Percentiles rank a stretch among this genome's conserved stretches.
These are phyloP conservation scores for Crithidia fasciculata DNA, from an alignment of 208 protist genomes.

Conservation along the genomic window DNA sequence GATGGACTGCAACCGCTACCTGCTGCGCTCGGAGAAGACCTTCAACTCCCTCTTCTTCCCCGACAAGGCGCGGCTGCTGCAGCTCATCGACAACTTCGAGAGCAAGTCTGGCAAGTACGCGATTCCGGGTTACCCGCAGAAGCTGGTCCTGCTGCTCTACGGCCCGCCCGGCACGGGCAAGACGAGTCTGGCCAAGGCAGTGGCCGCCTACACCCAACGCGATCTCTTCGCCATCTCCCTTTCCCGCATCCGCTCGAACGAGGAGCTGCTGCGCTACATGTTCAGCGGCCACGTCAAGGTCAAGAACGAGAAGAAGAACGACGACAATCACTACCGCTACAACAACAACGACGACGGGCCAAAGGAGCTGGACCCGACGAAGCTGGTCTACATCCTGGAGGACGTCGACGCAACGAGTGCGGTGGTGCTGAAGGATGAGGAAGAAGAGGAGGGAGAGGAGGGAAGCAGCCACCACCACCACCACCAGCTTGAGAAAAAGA, in stretches of 20 bases:
- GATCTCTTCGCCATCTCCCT: conserved; percentile 88
- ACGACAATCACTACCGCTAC: background rate
- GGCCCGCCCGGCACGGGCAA: conserved; percentile 96
- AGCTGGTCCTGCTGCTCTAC: conserved; percentile 90
- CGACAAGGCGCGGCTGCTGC: conserved; percentile 75
- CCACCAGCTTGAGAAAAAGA: background rate
- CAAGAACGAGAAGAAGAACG: conserved; percentile 29
- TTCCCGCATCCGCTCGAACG: conserved; percentile 79
- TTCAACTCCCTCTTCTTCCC: conserved; percentile 93
- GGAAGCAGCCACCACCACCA: background rate
- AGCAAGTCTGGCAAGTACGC: conserved; percentile 84
- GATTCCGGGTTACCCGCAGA: conserved; percentile 86
- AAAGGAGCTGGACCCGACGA: conserved; percentile 48
- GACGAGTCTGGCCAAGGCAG: conserved; percentile 92
- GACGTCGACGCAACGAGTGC: conserved; percentile 83
- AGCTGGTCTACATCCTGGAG: conserved; percentile 89
- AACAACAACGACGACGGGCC: background rate
- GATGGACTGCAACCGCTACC: conserved; percentile 73
- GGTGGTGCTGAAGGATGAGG: conserved; percentile 49
- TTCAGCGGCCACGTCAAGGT: conserved; percentile 75
- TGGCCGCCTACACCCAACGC: conserved; percentile 82
- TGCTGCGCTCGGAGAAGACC: conserved; percentile 79
- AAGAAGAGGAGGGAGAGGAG: conserved; percentile 3
- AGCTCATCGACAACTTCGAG: conserved; percentile 84
- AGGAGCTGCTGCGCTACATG: conserved; percentile 87